Evolutionary conservation across 2,329 filamentous ascomycete species (phyloP).

Genomic region (Macrophomina tecta): DNA sequence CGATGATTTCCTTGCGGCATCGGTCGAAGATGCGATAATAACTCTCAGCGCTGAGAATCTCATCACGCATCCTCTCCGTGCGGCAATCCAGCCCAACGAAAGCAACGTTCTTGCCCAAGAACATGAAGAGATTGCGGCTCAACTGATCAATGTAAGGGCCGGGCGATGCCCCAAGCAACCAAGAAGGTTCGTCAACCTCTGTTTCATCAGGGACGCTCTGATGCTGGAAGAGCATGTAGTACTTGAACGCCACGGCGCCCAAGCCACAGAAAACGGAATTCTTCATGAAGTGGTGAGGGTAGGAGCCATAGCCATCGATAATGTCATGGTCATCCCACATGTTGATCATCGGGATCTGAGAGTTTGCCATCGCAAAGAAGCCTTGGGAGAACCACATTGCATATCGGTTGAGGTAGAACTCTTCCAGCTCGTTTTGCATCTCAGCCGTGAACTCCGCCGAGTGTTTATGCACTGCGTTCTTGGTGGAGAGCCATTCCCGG

Average conservation of each 20-base stretch:
- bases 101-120: constrained; percentile 76
- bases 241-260: constrained; percentile 93
- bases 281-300: constrained; percentile 88
- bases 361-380: constrained; percentile 87
- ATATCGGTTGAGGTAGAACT: constrained; percentile 87
- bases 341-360: constrained; percentile 97
- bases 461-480: constrained; percentile 80
- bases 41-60: constrained; percentile 79
- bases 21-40: constrained; percentile 89
- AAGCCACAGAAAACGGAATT: constrained; percentile 88
- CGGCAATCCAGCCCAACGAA: constrained; percentile 89
- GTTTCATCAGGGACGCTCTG: constrained; percentile 85
- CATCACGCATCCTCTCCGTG: constrained; percentile 84
- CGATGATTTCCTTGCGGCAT: constrained; percentile 79
- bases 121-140: constrained; percentile 86
- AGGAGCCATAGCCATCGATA: constrained; percentile 79
- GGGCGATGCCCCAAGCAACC: constrained; percentile 78
- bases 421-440: constrained; percentile 87
- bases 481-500: constrained; percentile 81
- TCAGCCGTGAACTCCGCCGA: constrained; percentile 76
- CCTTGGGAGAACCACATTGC: constrained; percentile 96
- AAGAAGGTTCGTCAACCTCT: constrained; percentile 84
- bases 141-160: constrained; percentile 90
- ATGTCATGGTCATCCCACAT: constrained; percentile 90
- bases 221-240: constrained; percentile 98